These are phyloP conservation scores for Penicillium polonicum DNA, from an alignment of 2,329 filamentous ascomycete genomes.

Conservation along the genomic window DNA sequence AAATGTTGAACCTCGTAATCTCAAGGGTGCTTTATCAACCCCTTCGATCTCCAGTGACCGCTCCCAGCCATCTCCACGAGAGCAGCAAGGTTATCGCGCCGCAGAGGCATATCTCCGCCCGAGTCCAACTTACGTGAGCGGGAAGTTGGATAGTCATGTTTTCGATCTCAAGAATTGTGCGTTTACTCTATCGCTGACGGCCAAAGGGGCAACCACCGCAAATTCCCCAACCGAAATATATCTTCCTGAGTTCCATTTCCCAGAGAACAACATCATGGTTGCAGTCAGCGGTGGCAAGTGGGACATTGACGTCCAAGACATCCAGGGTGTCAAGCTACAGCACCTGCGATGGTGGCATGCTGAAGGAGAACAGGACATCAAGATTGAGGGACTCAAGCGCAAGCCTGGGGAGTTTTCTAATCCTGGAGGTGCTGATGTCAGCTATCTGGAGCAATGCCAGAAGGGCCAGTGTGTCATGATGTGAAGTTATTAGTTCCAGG, in stretches of 20 bases:
- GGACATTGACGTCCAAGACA: slow-evolving; percentile 74
- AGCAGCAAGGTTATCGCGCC: slow-evolving; percentile 73
- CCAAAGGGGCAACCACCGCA: slow-evolving; percentile 59
- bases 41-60: slow-evolving; percentile 57
- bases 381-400: slow-evolving; percentile 70
- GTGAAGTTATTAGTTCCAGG: slow-evolving; percentile 32
- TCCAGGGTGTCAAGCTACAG: slow-evolving; percentile 68
- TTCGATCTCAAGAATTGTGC: slow-evolving; percentile 80
- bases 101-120: slow-evolving; percentile 92
- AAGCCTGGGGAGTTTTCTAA: slow-evolving; percentile 43
- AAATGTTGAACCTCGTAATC: slow-evolving; percentile 69
- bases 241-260: slow-evolving; percentile 90
- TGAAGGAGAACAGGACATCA: slow-evolving; percentile 77
- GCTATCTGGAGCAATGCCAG: slow-evolving; percentile 68
- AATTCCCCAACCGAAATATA: slow-evolving; percentile 77
- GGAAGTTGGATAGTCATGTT: slow-evolving; percentile 66
- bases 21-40: slow-evolving; percentile 66
- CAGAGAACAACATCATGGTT: slow-evolving; percentile 68
- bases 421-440: slow-evolving; percentile 67
- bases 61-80: slow-evolving; percentile 57
- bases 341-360: slow-evolving; percentile 89
- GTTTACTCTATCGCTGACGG: slow-evolving; percentile 70
- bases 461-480: slow-evolving; percentile 52
- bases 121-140: slow-evolving; percentile 72
- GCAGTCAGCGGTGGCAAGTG: slow-evolving; percentile 84